Base-by-base conservation (phyloP, 1,284 basidiomycete species). In the Trichosporon sp. region DNA sequence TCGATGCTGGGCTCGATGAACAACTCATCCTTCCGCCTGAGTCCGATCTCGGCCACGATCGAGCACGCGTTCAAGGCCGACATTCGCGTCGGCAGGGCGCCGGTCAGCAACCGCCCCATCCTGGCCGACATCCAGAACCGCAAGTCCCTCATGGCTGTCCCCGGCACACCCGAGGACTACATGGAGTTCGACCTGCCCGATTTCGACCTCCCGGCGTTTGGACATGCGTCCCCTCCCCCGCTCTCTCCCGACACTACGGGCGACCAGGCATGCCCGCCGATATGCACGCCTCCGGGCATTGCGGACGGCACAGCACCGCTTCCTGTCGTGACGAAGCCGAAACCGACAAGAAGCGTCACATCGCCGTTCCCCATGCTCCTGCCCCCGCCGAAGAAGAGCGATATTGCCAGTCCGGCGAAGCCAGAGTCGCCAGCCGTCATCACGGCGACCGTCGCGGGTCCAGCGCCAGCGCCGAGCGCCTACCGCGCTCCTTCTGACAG, bases 31-130 rank as follows among this genome's bases (percentile, higher is more conserved):
- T 63, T 63, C 59, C 59, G 59, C 4, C 32, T 63, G 31, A 63
- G 59, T 16, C 59, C 59, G 32, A 63, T 63, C 31, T 63, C 59
- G 14, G 59, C 59, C 14, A 35, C 59, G 32, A 63, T 63, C 14
- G 59, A 63, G 59, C 59, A 63, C 31, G 59, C 59, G 12, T 63
- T 63, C 59, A 63, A 63, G 59, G 16, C 31, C 31, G 59, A 63
- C 59, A 63, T 63, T 3, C 59, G 59, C 31, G 31, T 63, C 59
- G 59, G 59, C 59, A 16, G 31, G 32, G 59, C 32, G 59, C 59
- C 59, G 2, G 32, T 63, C 6, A 26, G 31, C 14, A 63, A 35
- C 31, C 59, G 59, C 12, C 59, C 32, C 16, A 32, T 63, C 35
- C 31, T 63, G 16, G 31, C 59, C 59, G 59, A 63, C 59, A 35